These are phyloP conservation scores for Piromyces finnis DNA, from an alignment of 192 early-diverging fungal genomes.

Conservation along the genomic window DNA sequence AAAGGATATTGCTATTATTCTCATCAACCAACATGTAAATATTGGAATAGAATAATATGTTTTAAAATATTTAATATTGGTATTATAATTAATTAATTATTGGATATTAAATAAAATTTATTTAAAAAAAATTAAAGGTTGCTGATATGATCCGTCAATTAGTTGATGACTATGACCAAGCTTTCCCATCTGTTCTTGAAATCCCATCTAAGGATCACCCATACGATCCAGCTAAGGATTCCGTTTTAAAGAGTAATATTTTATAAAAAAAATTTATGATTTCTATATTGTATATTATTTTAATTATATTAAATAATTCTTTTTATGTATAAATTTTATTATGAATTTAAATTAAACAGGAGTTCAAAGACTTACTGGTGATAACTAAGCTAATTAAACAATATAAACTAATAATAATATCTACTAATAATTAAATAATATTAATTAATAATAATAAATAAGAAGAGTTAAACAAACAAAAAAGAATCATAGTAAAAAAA, in stretches of 20 bases:
- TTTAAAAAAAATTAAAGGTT: conserved; percentile 26
- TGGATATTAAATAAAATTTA: no score
- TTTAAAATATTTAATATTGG: no score
- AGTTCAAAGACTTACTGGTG: neutral
- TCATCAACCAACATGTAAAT: conserved; percentile 89
- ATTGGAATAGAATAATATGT: neutral
- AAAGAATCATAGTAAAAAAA: neutral
- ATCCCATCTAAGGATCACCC: conserved; percentile 99
- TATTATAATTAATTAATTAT: no score
- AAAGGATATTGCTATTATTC: conserved; percentile 92
- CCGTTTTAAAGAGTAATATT: neutral
- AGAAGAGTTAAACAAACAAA: no score
- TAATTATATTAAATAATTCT: neutral
- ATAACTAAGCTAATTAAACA: neutral
- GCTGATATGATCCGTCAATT: conserved; percentile 80
- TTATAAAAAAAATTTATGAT: no score
- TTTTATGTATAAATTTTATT: no score
- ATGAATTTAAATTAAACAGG: neutral
- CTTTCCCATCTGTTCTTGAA: conserved; percentile 94
- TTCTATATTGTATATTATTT: no score
- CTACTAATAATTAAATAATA: no score
- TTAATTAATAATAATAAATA: neutral
- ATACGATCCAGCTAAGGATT: conserved; percentile 59
- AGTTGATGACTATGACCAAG: conserved; percentile 75
- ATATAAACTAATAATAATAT: neutral